Evolutionary conservation across 1,139 yeast species (phyloP).

Genomic region (Blastobotrys aristatus): DNA sequence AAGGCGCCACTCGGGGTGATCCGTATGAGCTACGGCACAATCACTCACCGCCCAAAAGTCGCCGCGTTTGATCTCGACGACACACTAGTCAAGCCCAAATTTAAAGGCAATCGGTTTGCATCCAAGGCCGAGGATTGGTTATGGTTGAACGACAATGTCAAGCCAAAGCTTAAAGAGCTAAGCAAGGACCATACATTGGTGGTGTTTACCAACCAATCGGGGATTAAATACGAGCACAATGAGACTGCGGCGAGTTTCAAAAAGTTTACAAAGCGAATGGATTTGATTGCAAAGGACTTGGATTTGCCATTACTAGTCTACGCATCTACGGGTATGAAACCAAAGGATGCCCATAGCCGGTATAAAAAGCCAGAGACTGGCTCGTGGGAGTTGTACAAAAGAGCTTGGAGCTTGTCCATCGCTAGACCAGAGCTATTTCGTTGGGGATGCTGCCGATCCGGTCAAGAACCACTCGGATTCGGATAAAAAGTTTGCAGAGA

Average conservation of each 20-base stretch:
- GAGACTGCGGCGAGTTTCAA: conserved; percentile 47
- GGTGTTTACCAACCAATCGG: conserved; percentile 87
- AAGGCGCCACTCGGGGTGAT: too few species aligned
- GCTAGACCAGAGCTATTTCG: conserved; percentile 57
- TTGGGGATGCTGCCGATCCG: conserved; percentile 96
- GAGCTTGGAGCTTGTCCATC: too few species aligned
- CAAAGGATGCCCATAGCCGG: conserved; percentile 19
- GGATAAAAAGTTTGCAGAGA: conserved; percentile 63
- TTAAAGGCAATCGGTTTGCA: conserved; percentile 51
- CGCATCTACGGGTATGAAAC: conserved; percentile 42
- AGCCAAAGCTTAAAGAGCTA: conserved; percentile 12
- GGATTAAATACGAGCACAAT: conserved; percentile 40
- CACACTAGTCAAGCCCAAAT: conserved; percentile 57
- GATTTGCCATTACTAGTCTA: conserved; percentile 44
- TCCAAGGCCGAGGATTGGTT: conserved; percentile 63
- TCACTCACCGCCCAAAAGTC: conserved; percentile 24
- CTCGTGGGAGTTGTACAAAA: conserved; percentile 53
- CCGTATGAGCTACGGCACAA: too few species aligned
- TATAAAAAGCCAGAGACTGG: conserved; percentile 76
- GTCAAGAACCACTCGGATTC: conserved; percentile 67
- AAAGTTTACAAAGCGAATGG: conserved; percentile 45
- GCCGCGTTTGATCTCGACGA: conserved; percentile 78
- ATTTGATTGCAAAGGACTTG: conserved; percentile 35
- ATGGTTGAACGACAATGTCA: conserved; percentile 40
- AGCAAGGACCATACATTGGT: conserved; percentile 38